These are phyloP conservation scores for Polytrichum formosum DNA, from an alignment of 225 moss, liverwort and hornwort species.

Conservation along the genomic window DNA sequence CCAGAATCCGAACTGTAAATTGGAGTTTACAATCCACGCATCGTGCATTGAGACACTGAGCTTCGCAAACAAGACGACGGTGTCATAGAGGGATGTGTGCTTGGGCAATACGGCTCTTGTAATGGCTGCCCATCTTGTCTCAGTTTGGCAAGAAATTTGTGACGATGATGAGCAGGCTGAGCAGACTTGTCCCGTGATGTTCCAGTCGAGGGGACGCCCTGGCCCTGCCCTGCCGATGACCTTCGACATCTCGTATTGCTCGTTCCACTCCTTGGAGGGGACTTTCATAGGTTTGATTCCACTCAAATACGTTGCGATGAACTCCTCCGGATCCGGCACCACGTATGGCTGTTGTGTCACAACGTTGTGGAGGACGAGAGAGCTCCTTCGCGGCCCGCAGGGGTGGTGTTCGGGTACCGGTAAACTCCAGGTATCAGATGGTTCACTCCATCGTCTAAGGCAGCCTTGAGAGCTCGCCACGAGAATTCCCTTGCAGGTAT, in stretches of 20 bases:
- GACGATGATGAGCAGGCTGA: background rate
- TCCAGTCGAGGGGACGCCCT: constrained; percentile 1
- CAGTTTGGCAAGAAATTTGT: background rate
- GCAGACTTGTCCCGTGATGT: background rate
- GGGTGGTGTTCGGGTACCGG: constrained; percentile 1
- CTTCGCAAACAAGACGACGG: constrained; percentile 8
- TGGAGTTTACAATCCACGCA: background rate
- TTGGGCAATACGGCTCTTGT: background rate
- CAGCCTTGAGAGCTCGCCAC: background rate
- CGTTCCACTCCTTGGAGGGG: constrained; percentile 5
- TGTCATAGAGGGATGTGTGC: background rate
- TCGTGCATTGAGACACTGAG: constrained; percentile 2
- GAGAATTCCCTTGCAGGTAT: background rate
- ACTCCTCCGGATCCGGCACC: background rate
- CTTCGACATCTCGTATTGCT: background rate
- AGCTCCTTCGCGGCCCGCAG: background rate
- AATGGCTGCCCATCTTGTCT: background rate
- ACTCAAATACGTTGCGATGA: background rate
- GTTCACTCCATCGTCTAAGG: background rate
- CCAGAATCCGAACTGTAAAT: constrained; percentile 1
- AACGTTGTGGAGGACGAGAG: background rate
- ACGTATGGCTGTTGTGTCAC: background rate
- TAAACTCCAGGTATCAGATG: background rate
- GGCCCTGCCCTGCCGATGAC: background rate
- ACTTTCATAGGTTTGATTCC: constrained; percentile 3